Evolutionary conservation across 2,329 filamentous ascomycete genomes (phyloP).

Genomic region (Hysterium pulicare): DNA sequence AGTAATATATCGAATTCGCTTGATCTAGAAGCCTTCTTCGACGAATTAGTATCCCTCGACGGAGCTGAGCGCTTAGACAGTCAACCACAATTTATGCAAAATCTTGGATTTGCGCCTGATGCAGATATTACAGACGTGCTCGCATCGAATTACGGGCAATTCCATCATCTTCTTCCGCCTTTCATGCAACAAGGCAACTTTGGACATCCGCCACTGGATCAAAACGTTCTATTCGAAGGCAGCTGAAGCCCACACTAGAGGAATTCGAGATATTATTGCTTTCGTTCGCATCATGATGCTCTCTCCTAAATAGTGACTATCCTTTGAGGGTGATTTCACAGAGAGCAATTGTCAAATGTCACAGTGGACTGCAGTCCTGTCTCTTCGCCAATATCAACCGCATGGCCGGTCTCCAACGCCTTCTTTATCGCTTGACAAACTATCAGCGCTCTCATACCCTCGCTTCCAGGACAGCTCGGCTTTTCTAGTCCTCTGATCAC

Average conservation of each 20-base stretch:
- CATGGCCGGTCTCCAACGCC: conserved; percentile 40
- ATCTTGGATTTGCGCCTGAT: conserved; percentile 62
- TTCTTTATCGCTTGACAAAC: conserved; percentile 52
- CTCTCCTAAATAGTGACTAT: no score
- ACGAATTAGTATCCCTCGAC: conserved; percentile 57
- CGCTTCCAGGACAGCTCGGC: conserved; percentile 48
- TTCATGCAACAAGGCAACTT: conserved; percentile 25
- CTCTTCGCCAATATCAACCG: conserved; percentile 24
- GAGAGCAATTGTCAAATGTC: no score
- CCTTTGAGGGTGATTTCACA: no score
- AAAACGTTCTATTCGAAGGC: conserved; percentile 24
- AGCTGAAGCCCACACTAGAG: no score
- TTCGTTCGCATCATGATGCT: no score
- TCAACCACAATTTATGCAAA: conserved; percentile 64
- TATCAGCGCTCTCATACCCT: conserved; percentile 50
- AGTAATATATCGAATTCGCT: conserved; percentile 36
- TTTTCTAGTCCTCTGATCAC: conserved; percentile 44
- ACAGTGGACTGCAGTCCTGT: no score
- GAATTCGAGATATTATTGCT: no score
- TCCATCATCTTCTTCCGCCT: conserved; percentile 36
- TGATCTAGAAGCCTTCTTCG: conserved; percentile 53
- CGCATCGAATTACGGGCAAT: conserved; percentile 41
- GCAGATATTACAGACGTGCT: conserved; percentile 56
- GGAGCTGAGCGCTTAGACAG: conserved; percentile 51
- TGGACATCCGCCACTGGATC: conserved; percentile 21